Percentiles rank a stretch among this genome's conserved stretches.
Evolutionary conservation across 2,329 filamentous ascomycete species (phyloP).

Genomic region (Alternaria angustiovoidea): DNA sequence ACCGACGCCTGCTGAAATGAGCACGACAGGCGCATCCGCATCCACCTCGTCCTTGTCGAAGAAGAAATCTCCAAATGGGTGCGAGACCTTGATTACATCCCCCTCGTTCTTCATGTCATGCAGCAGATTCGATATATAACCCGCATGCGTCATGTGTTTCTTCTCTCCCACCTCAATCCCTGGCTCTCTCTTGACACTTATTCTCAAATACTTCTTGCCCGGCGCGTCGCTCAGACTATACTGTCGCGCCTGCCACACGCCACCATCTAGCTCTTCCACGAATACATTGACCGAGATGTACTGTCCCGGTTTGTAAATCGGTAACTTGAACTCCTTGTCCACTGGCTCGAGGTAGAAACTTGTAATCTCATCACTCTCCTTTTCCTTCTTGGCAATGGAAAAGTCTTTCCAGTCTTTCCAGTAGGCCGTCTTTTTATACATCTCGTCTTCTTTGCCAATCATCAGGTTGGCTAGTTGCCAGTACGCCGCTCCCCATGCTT

Average conservation of each 20-base stretch:
- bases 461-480: conserved; percentile 77
- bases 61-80: conserved; percentile 70
- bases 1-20: conserved; percentile 74
- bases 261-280: conserved; percentile 58
- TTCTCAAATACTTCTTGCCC: conserved; percentile 68
- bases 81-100: conserved; percentile 70
- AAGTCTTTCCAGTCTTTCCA: conserved; percentile 75
- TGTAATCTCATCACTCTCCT: conserved; percentile 72
- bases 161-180: conserved; percentile 60
- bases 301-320: conserved; percentile 72
- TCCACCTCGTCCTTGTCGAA: conserved; percentile 59
- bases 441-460: conserved; percentile 69
- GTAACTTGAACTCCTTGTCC: conserved; percentile 67
- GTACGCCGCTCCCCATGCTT: conserved; percentile 76
- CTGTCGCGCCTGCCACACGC: conserved; percentile 72
- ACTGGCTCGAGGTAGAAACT: conserved; percentile 74
- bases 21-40: conserved; percentile 63
- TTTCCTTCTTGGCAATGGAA: conserved; percentile 68
- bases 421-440: conserved; percentile 67
- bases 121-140: conserved; percentile 74
- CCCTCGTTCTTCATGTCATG: conserved; percentile 69
- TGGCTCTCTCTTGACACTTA: conserved; percentile 73
- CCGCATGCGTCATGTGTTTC: conserved; percentile 61
- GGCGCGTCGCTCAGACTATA: conserved; percentile 76
- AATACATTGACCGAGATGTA: conserved; percentile 72